phyloP scores from a whole-genome alignment of 2,329 filamentous ascomycete genomes.

The Fusarium pseudograminearum region DNA sequence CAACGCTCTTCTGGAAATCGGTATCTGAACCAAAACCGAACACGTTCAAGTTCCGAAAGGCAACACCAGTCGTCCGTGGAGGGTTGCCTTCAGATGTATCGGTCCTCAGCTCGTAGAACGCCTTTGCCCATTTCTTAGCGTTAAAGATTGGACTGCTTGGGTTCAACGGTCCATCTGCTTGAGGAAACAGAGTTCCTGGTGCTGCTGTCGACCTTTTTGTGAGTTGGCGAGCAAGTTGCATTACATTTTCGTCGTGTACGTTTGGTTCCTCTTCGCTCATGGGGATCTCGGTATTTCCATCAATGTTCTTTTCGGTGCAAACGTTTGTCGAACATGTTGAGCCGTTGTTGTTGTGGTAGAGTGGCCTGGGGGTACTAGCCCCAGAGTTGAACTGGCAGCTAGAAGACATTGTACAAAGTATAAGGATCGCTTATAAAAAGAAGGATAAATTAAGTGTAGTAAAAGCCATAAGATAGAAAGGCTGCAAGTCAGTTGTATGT shows the following conservation, averaged over 20 bases:
- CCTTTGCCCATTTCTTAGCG: constrained; percentile 59
- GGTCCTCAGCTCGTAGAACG: constrained; percentile 48
- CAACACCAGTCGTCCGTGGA: constrained; percentile 48
- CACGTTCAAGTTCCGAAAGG: constrained; percentile 46
- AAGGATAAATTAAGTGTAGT: background rate
- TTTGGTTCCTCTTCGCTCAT: constrained; percentile 15
- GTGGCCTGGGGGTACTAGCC: background rate
- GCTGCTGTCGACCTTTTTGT: constrained; percentile 46
- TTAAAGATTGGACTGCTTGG: constrained; percentile 57
- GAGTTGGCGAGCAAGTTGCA: constrained; percentile 48
- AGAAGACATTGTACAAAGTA: constrained; percentile 18
- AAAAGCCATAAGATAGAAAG: background rate
- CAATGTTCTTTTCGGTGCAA: constrained; percentile 33
- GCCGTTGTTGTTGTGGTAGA: constrained; percentile 14
- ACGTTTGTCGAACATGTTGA: constrained; percentile 36
- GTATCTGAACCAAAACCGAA: constrained; percentile 48
- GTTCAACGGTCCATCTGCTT: constrained; percentile 50
- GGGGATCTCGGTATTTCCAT: constrained; percentile 5
- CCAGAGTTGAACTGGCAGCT: constrained; percentile 17
- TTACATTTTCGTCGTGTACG: constrained; percentile 36
- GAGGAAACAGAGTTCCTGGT: constrained; percentile 47
- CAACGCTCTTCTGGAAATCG: constrained; percentile 48
- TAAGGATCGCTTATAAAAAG: background rate
- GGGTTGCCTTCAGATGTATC: constrained; percentile 44
- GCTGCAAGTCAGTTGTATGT: background rate